Evolutionary conservation across 2,329 filamentous ascomycete species (phyloP).

Genomic region (Aspergillus nomiae): DNA sequence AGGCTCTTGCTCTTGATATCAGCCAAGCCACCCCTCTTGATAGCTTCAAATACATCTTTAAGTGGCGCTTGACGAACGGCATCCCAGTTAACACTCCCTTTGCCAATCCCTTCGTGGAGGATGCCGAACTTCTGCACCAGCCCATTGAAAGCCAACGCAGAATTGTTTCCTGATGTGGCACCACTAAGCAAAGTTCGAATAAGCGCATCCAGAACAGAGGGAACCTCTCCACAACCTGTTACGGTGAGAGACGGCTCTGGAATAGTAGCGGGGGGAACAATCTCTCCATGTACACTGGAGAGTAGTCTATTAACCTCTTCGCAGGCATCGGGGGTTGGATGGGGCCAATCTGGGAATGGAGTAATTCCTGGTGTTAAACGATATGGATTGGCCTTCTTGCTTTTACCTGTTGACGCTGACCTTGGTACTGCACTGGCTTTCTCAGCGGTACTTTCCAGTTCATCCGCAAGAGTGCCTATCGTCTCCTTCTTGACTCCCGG

Average conservation of each 20-base stretch:
- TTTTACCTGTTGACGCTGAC: slow-evolving; percentile 15
- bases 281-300: slow-evolving; percentile 65
- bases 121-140: slow-evolving; percentile 67
- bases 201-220: slow-evolving; percentile 65
- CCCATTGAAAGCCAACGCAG: slow-evolving; percentile 66
- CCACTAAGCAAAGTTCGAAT: slow-evolving; percentile 65
- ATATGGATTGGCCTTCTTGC: slow-evolving; percentile 43
- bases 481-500: neutral
- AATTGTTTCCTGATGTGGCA: slow-evolving; percentile 62
- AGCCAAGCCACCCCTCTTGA: slow-evolving; percentile 70
- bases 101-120: slow-evolving; percentile 63
- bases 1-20: slow-evolving; percentile 72
- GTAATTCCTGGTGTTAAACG: slow-evolving; percentile 55
- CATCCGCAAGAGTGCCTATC: too few species aligned
- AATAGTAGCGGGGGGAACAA: slow-evolving; percentile 65
- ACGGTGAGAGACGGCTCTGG: slow-evolving; percentile 70
- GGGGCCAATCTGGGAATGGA: slow-evolving; percentile 68
- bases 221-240: slow-evolving; percentile 70
- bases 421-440: slow-evolving; percentile 13
- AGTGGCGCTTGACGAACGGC: slow-evolving; percentile 62
- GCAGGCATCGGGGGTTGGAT: slow-evolving; percentile 69
- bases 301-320: slow-evolving; percentile 69
- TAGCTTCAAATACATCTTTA: slow-evolving; percentile 66
- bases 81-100: slow-evolving; percentile 75
- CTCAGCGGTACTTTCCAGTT: neutral